phyloP scores from a whole-genome alignment of 192 early-diverging fungal genomes.

The Physocladia obscura region DNA sequence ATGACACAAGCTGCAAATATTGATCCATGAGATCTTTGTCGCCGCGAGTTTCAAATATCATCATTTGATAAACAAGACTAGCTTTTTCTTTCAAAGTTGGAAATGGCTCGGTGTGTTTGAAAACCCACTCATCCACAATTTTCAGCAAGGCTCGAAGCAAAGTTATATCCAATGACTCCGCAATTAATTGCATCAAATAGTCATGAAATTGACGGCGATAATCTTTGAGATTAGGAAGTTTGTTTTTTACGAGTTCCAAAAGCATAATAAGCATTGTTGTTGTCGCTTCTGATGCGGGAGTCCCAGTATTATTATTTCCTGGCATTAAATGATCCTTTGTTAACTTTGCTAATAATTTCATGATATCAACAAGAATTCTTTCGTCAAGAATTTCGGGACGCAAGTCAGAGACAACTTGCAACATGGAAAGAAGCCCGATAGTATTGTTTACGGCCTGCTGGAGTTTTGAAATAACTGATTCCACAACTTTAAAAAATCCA shows the following conservation, averaged over 20 bases:
- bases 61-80: slow-evolving; percentile 87
- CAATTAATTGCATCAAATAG: slow-evolving; percentile 78
- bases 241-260: slow-evolving; percentile 36
- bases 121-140: slow-evolving; percentile 86
- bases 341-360: slow-evolving; percentile 81
- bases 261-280: slow-evolving; percentile 55
- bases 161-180: slow-evolving; percentile 73
- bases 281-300: slow-evolving; percentile 37
- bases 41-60: slow-evolving; percentile 73
- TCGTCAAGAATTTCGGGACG: slow-evolving; percentile 32
- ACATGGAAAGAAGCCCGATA: slow-evolving; percentile 13
- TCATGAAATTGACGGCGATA: slow-evolving; percentile 83
- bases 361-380: slow-evolving; percentile 67
- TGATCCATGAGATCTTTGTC: slow-evolving; percentile 73
- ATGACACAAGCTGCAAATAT: slow-evolving; percentile 86
- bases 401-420: slow-evolving; percentile 24
- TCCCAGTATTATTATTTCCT: slow-evolving; percentile 17
- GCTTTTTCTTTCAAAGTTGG: slow-evolving; percentile 98
- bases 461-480: slow-evolving; percentile 31
- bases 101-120: slow-evolving; percentile 77
- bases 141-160: slow-evolving; percentile 75
- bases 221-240: slow-evolving; percentile 65
- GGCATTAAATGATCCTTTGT: slow-evolving; percentile 71
- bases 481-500: slow-evolving; percentile 38
- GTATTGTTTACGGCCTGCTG: slow-evolving; percentile 32